A percentile compares a stretch with the other conserved stretches of the same genome.
Conservation (phyloP, 2,329 filamentous ascomycete genomes). For the Epichloe amarillans region DNA sequence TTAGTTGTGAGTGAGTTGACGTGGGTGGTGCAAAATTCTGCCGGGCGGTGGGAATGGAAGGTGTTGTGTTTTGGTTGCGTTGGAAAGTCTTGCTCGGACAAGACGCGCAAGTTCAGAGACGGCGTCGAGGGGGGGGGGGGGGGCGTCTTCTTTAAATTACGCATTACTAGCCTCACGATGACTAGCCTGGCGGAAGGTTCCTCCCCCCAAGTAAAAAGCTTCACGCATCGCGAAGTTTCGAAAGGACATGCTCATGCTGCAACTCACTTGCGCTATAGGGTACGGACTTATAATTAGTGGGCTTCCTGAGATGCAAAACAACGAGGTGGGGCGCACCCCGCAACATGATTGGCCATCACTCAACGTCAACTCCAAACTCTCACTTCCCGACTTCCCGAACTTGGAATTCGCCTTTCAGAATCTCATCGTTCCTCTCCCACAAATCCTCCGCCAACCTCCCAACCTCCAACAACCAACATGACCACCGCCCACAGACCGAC, state of each 20-base stretch:
- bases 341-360: not conserved
- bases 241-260: no score
- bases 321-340: not conserved
- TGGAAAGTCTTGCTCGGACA: not conserved
- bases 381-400: not conserved
- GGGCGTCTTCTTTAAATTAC: not conserved
- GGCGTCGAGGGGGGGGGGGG: not conserved
- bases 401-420: not conserved
- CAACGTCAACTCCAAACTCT: not conserved
- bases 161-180: not conserved
- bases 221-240: no score
- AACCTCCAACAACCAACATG: conserved; percentile 27
- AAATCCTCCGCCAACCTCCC: not conserved
- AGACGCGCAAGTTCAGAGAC: not conserved
- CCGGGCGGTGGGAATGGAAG: conserved; percentile 29
- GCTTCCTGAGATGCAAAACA: not conserved
- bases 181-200: no score
- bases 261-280: no score
- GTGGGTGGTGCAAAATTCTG: conserved; percentile 27
- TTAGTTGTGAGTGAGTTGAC: conserved; percentile 1
- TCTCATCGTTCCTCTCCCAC: not conserved
- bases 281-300: no score
- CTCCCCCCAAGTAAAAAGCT: no score
- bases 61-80: no score
- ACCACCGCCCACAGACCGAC: conserved; percentile 72